Conservation (phyloP, 1,139 yeast genomes). For the Yamadazyma dushanensis region DNA sequence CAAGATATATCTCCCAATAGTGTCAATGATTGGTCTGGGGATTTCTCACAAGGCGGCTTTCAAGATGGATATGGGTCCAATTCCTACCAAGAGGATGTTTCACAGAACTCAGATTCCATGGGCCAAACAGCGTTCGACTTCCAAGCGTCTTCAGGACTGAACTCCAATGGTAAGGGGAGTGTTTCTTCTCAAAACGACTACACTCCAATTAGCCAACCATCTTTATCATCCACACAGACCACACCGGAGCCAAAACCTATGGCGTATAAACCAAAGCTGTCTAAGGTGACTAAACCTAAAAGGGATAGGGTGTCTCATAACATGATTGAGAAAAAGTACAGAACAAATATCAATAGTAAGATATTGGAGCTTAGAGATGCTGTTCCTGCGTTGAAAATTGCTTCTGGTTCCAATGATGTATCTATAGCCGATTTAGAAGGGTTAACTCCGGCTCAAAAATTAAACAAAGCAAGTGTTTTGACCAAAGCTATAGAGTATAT, state of each 20-base stretch:
- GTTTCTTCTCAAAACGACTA: constrained; percentile 11
- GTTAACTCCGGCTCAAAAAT: constrained; percentile 78
- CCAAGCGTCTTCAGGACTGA: constrained; percentile 5
- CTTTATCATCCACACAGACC: constrained; percentile 31
- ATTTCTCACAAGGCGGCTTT: not conserved
- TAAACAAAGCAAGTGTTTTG: constrained; percentile 86
- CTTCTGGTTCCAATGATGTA: constrained; percentile 40
- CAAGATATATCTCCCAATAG: constrained; percentile 10
- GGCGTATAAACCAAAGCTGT: constrained; percentile 2
- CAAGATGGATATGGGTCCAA: not conserved
- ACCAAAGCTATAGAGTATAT: constrained; percentile 91
- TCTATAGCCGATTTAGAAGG: constrained; percentile 68
- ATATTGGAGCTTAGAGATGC: constrained; percentile 71
- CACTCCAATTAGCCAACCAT: constrained; percentile 29
- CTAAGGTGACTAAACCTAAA: constrained; percentile 26
- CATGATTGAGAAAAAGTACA: constrained; percentile 75
- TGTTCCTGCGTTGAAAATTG: constrained; percentile 63
- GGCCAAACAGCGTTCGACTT: constrained; percentile 1
- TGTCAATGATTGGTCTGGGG: not conserved
- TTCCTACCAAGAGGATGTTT: not conserved
- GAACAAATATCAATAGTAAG: constrained; percentile 69
- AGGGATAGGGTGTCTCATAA: constrained; percentile 69
- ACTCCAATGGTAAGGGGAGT: constrained; percentile 2
- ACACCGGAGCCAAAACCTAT: constrained; percentile 28
- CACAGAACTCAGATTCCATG: constrained; percentile 1